Evolutionary conservation across 768 basidiomycete genomes (phyloP), one percentile per base, ranked within the genome.

Genomic region (Lactarius trivialis): DNA sequence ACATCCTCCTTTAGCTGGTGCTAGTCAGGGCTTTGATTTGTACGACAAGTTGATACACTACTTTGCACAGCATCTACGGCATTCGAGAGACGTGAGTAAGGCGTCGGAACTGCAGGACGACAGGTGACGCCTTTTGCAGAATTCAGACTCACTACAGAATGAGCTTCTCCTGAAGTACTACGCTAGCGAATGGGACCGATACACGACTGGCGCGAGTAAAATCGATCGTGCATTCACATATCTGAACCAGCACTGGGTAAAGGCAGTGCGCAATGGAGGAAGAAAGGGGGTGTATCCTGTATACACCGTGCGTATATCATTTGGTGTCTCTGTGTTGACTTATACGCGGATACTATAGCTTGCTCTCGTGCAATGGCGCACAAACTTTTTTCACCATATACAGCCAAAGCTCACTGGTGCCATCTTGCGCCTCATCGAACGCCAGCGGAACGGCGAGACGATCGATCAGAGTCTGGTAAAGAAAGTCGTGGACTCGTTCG

Each of bases 171-270:
- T 99, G 60, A 85, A 87, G 66, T 97, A 91, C 72, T 99, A 98
- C 71, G 93, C 92, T 1, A 73, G 75, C 62, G 93, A 98, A 74
- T 98, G 97, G 97, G 89, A 91, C 69, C 82, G 94, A 49, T 98
- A 98, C 76, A 99, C 97, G 0, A 96, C 88, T 2, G 96, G 96
- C 52, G 95, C 96, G 1, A 93, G 91, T 71, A 98, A 97, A 72
- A 93, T 98, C 75, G 96, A 98, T 73, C 89, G 96, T 60, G 77
- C 98, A 36, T 98, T 98, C 78, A 94, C 93, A 2, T 98, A 98
- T 76, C 82, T 99, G 60, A 98, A 99, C 75, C 91, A 96, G 55
- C 94, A 98, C 75, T 99, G 97, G 97, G 96, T 99, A 48, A 96
- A 95, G 77, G 82, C 95, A 56, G 97, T 98, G 73, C 85, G 95